A percentile compares a stretch with the other conserved stretches of the same genome.
phyloP scores from a whole-genome alignment of 805 yeast species.

The Metschnikowia arizonensis region DNA sequence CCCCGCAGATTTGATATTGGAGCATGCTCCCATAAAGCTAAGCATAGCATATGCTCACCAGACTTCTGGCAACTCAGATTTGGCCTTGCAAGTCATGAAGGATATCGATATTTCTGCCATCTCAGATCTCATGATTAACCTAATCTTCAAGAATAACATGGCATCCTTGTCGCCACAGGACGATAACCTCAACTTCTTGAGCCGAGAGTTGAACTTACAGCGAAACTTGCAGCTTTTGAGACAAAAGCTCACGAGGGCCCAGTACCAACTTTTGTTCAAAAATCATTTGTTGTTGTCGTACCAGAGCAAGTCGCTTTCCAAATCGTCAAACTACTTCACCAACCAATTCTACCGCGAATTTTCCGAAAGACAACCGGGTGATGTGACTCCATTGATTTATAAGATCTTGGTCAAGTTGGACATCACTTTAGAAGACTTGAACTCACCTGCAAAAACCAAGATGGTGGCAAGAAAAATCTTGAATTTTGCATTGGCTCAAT shows the following conservation, averaged over 20 bases:
- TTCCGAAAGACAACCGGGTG: constrained; percentile 26
- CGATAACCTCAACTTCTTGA: constrained; percentile 22
- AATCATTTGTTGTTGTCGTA: constrained; percentile 44
- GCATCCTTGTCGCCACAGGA: constrained; percentile 23
- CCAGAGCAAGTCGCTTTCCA: constrained; percentile 35
- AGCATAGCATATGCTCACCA: constrained; percentile 57
- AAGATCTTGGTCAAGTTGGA: constrained; percentile 28
- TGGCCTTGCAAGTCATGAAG: constrained; percentile 13
- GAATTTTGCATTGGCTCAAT: constrained; percentile 17
- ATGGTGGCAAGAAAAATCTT: constrained; percentile 20
- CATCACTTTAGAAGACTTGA: constrained; percentile 27
- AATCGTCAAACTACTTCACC: constrained; percentile 23
- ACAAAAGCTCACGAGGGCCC: constrained; percentile 30
- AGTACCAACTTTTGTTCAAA: constrained; percentile 37
- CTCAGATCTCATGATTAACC: constrained; percentile 37
- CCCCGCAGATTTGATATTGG: constrained; percentile 45
- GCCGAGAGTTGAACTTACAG: constrained; percentile 32
- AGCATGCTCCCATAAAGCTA: constrained; percentile 56
- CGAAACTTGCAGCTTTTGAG: constrained; percentile 21
- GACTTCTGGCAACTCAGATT: constrained; percentile 7
- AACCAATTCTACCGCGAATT: constrained; percentile 19
- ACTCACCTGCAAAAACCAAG: constrained; percentile 13
- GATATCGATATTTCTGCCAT: constrained; percentile 22
- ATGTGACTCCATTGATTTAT: constrained; percentile 28
- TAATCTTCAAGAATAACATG: constrained; percentile 45